Evolutionary conservation across 805 yeast species (phyloP).

Genomic region (Schizosaccharomyces lindneri): DNA sequence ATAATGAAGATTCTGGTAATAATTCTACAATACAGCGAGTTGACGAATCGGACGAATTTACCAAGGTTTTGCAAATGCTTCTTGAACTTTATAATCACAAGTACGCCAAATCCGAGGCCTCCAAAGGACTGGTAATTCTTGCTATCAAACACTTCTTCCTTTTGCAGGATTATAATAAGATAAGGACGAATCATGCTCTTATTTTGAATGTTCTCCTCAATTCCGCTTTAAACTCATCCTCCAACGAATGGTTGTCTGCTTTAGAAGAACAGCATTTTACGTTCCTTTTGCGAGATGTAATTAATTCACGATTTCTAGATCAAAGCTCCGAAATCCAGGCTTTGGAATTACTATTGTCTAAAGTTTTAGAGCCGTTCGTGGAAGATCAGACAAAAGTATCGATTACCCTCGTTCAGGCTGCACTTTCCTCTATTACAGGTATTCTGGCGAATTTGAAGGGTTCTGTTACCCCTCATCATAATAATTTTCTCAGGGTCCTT

Average conservation of each 20-base stretch:
- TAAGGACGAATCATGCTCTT: no score
- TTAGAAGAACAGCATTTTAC: neutral
- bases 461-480: neutral
- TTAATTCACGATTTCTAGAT: neutral
- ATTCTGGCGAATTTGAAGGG: neutral
- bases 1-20: neutral
- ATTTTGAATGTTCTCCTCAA: no score
- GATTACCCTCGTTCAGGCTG: neutral
- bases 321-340: neutral
- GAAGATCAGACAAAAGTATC: neutral
- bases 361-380: neutral
- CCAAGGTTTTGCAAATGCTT: neutral
- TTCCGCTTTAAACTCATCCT: neutral
- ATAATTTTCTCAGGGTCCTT: neutral
- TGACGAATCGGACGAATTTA: neutral
- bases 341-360: neutral
- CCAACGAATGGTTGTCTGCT: neutral
- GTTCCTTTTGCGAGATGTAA: neutral
- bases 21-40: neutral
- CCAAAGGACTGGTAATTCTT: neutral
- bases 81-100: neutral
- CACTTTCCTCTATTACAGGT: neutral
- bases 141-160: neutral
- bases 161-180: neutral
- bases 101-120: neutral